phyloP scores from a whole-genome alignment of 1,284 basidiomycete species.

The Pascua sp. region DNA sequence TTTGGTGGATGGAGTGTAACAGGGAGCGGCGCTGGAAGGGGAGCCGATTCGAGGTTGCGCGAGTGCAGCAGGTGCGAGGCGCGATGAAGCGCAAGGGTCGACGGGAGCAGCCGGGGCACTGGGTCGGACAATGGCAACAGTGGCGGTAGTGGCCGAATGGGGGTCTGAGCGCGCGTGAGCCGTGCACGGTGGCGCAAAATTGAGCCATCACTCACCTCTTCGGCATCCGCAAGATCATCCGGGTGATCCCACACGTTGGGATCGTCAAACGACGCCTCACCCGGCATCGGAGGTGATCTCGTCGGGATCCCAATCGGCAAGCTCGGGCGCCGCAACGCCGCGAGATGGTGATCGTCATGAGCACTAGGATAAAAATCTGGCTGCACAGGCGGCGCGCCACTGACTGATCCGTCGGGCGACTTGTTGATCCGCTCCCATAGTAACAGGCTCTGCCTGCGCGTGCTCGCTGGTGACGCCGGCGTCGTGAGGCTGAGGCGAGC shows the following conservation, averaged over 20 bases:
- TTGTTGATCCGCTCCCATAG: constrained; percentile 38
- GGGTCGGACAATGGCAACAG: constrained; percentile 49
- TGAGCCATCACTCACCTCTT: not conserved
- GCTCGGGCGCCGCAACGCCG: constrained; percentile 9
- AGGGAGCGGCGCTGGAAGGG: constrained; percentile 47
- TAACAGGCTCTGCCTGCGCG: constrained; percentile 37
- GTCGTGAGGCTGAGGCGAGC: constrained; percentile 37
- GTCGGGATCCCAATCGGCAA: constrained; percentile 15
- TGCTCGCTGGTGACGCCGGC: constrained; percentile 20
- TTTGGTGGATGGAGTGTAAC: constrained; percentile 47
- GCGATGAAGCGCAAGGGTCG: constrained; percentile 47
- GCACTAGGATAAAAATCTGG: too few relatives aligned
- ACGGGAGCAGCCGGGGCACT: constrained; percentile 46
- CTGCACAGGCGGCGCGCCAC: not conserved
- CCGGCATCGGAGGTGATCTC: constrained; percentile 4
- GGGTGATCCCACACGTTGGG: constrained; percentile 19
- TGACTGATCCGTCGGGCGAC: not conserved
- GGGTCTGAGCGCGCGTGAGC: constrained; percentile 7
- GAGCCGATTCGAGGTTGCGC: constrained; percentile 44
- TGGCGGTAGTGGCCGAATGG: constrained; percentile 43
- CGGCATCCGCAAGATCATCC: constrained; percentile 4
- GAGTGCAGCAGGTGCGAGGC: constrained; percentile 46
- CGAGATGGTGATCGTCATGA: not conserved
- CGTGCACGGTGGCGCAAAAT: not conserved
- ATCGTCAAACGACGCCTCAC: constrained; percentile 8